Evolutionary conservation across 2,329 filamentous ascomycete species (phyloP).

Genomic region (Aspergillus terreus): DNA sequence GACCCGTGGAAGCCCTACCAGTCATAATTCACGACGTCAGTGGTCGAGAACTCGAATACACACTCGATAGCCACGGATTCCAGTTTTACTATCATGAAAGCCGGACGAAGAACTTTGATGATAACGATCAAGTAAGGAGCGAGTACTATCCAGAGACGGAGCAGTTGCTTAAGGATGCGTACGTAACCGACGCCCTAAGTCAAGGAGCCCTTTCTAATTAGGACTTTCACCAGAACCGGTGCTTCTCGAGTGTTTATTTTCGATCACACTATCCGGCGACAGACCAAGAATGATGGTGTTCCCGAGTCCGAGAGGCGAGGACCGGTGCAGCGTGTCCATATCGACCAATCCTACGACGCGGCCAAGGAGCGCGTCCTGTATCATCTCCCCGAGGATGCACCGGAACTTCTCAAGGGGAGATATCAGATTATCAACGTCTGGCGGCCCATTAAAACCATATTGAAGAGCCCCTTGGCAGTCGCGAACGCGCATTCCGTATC

Average conservation of each 20-base stretch:
- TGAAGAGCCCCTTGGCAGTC: constrained; percentile 53
- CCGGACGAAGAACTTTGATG: constrained; percentile 36
- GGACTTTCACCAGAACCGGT: constrained; percentile 30
- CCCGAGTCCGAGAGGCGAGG: constrained; percentile 35
- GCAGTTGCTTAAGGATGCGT: constrained; percentile 43
- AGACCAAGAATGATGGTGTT: constrained; percentile 28
- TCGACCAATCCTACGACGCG: constrained; percentile 48
- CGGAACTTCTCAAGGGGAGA: constrained; percentile 40
- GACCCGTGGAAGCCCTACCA: constrained; percentile 36
- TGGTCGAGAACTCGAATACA: constrained; percentile 41
- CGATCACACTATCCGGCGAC: constrained; percentile 48
- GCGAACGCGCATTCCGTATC: constrained; percentile 50
- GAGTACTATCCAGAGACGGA: constrained; percentile 48
- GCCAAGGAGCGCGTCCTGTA: constrained; percentile 41
- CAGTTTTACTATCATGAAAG: constrained; percentile 41
- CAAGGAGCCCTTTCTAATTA: not conserved
- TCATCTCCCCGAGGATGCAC: constrained; percentile 44
- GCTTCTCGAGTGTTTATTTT: constrained; percentile 47
- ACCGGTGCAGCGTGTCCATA: constrained; percentile 50
- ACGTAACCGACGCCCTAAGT: not conserved
- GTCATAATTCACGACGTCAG: constrained; percentile 42
- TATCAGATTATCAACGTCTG: constrained; percentile 52
- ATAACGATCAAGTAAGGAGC: constrained; percentile 39
- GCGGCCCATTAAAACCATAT: constrained; percentile 49
- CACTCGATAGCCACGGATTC: constrained; percentile 46